Evolutionary conservation across 2,329 filamentous ascomycete genomes (phyloP).

Genomic region (Lomentospora prolificans): DNA sequence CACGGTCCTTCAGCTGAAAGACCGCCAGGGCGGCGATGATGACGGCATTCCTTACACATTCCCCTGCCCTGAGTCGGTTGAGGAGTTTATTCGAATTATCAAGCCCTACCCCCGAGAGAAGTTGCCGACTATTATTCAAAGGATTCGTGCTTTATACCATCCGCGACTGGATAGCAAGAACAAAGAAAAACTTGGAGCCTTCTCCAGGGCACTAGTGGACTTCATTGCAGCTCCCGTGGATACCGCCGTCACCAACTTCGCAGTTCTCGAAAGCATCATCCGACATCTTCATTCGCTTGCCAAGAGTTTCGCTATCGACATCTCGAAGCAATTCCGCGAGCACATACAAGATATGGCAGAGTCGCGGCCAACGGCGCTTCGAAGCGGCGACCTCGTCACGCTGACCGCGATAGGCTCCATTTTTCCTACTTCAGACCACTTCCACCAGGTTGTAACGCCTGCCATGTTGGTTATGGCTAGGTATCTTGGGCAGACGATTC

Average conservation of each 20-base stretch:
- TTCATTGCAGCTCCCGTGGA: conserved; percentile 41
- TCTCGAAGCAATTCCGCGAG: conserved; percentile 67
- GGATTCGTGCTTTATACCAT: conserved; percentile 87
- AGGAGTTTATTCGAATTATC: conserved; percentile 61
- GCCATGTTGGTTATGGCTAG: conserved; percentile 75
- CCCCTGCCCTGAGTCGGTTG: conserved; percentile 68
- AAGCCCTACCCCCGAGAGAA: conserved; percentile 52
- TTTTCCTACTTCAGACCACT: conserved; percentile 94
- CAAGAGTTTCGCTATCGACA: conserved; percentile 71
- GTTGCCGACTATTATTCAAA: conserved; percentile 70
- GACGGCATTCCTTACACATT: conserved; percentile 72
- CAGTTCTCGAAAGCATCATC: conserved; percentile 66
- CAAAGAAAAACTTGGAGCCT: conserved; percentile 67
- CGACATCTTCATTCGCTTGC: conserved; percentile 90
- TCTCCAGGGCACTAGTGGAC: conserved; percentile 56
- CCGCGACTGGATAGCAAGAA: conserved; percentile 77
- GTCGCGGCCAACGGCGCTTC: conserved; percentile 40
- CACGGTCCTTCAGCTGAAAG: conserved; percentile 25
- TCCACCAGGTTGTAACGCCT: conserved; percentile 89
- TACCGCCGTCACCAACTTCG: conserved; percentile 40
- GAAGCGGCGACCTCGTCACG: conserved; percentile 66
- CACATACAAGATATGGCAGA: conserved; percentile 51
- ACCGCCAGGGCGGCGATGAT: conserved; percentile 33
- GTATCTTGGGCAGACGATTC: conserved; percentile 70
- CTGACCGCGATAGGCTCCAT: conserved; percentile 74